phyloP scores from a whole-genome alignment of 176 grass and related monocot genomes.

The Bothriochloa decipiens region DNA sequence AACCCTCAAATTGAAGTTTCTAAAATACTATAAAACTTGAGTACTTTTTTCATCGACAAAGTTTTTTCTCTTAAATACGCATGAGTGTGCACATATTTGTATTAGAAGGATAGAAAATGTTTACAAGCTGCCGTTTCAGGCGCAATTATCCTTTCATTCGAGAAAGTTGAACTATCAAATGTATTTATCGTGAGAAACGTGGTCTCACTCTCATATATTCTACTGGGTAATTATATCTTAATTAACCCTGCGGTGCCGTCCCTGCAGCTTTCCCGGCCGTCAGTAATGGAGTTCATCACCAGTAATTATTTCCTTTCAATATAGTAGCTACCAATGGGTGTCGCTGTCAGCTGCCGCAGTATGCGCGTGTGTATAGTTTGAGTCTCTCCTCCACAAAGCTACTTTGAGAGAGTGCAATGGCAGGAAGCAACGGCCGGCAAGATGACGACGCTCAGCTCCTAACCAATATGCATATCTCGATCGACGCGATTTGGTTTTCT shows the following conservation, averaged over 20 bases:
- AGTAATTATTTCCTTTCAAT: not conserved
- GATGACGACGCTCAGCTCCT: not conserved
- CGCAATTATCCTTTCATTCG: too few relatives aligned
- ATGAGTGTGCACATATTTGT: too few relatives aligned
- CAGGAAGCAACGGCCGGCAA: slow-evolving; percentile 3
- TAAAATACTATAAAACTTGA: too few relatives aligned
- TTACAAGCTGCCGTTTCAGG: too few relatives aligned
- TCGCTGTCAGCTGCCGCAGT: not conserved
- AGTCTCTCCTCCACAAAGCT: not conserved
- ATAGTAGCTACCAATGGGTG: not conserved
- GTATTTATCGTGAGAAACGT: not conserved
- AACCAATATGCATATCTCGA: not conserved
- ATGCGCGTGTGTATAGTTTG: not conserved
- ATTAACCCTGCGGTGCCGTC: not conserved
- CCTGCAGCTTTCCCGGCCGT: not conserved
- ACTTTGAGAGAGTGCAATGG: not conserved
- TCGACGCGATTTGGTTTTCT: not conserved
- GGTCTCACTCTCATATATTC: not conserved
- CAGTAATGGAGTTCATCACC: not conserved
- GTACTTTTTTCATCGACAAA: too few relatives aligned
- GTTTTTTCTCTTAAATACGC: too few relatives aligned
- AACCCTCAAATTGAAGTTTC: too few relatives aligned
- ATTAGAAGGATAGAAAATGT: too few relatives aligned
- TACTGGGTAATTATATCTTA: not conserved
- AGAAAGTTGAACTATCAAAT: too few relatives aligned